phyloP scores from a whole-genome alignment of 345 rosid genomes.

The Arabidopsis thaliana region TAIR10.1 NC_003074.8:6812501-6813000 shows the following conservation, averaged over 20 bases:
- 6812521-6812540: conserved; percentile 1
- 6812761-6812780: conserved; percentile 51
- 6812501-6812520: background rate
- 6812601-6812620: conserved; percentile 65
- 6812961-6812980: conserved; percentile 23
- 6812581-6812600: conserved; percentile 64
- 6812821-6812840: conserved; percentile 61
- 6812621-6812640: conserved; percentile 65
- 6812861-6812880: conserved; percentile 51
- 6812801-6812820: conserved; percentile 52
- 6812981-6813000: conserved; percentile 34
- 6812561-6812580: conserved; percentile 32
- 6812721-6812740: conserved; percentile 70
- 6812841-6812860: conserved; percentile 58
- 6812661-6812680: conserved; percentile 41
- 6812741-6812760: conserved; percentile 63
- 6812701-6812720: conserved; percentile 39
- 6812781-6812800: conserved; percentile 41
- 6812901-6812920: conserved; percentile 49
- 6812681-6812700: conserved; percentile 11
- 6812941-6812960: conserved; percentile 27
- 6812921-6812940: conserved; percentile 36
- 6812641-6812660: conserved; percentile 54
- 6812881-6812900: conserved; percentile 42
- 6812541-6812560: conserved; percentile 31